Conservation (phyloP, 179 eudicot genomes). For the Corrigiola litoralis region DNA sequence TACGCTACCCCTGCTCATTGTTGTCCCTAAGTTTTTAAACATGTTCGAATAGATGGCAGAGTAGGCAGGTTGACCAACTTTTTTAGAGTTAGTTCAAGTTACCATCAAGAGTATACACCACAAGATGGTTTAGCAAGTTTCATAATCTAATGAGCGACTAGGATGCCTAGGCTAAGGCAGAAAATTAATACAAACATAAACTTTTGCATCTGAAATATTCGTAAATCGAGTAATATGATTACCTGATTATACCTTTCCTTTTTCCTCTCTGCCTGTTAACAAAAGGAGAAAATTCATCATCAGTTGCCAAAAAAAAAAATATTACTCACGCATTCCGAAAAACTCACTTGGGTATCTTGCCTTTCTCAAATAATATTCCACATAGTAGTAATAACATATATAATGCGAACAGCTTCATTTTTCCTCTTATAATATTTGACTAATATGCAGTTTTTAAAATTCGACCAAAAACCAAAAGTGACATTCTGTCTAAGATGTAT, state of each 20-base stretch:
- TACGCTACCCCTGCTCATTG: too few relatives aligned
- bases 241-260: constrained; percentile 62
- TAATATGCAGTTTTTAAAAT: too few relatives aligned
- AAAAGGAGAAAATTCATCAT: constrained; percentile 9
- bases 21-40: too few relatives aligned
- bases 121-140: background rate
- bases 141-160: background rate
- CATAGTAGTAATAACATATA: too few relatives aligned
- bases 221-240: constrained; percentile 9
- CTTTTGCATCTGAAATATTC: background rate
- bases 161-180: background rate
- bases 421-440: too few relatives aligned
- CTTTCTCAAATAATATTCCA: background rate
- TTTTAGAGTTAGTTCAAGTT: background rate
- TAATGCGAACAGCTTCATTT: too few relatives aligned
- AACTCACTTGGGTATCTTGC: background rate
- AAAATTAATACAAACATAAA: too few relatives aligned
- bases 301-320: constrained; percentile 2
- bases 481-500: too few relatives aligned
- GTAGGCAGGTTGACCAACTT: background rate
- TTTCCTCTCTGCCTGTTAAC: constrained; percentile 48
- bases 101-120: background rate
- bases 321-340: background rate
- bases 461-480: too few relatives aligned
- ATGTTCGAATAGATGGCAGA: too few relatives aligned